Evolutionary conservation across 352 stramenopile genomes (phyloP), one percentile per base, ranked within the genome.

Genomic region (Phytophthora nicotianae): DNA sequence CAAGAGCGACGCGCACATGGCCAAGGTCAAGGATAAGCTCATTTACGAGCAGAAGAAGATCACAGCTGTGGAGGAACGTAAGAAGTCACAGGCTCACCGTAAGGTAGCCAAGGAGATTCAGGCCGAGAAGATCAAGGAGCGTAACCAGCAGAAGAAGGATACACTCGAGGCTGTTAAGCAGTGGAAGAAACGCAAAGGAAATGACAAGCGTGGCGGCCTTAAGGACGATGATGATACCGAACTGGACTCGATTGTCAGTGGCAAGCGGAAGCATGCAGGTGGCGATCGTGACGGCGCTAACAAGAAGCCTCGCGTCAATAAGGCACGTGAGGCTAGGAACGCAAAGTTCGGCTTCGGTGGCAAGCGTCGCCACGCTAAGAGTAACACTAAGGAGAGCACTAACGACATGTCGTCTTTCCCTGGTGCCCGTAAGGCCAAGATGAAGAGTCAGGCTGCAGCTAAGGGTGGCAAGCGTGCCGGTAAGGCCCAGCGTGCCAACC

Each of bases 1-100:
- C 65, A 99, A 99, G 81, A 98, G 84, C 45, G 97, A 99, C 72
- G 74, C 80, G 52, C 93, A 98, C 78, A 98, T 98, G 93, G 86
- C 81, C 43, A 93, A 96, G 74, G 89, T 98, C 61, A 99, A 99
- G 85, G 97, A 99, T 76, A 97, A 98, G 72, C 88, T 99, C 49
- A 98, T 99, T 50, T 99, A 99, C 73, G 97, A 99, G 76, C 95
- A 98, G 74, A 98, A 99, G 83, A 99, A 99, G 83, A 99, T 99
- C 65, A 90, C 98, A 43, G 97, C 97, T 19, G 97, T 99, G 38
- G 91, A 98, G 66, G 91, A 98, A 62, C 92, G 97, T 21, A 99
- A 99, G 82, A 96, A 97, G 62, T 97, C 97, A 48, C 95, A 98
- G 70, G 94, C 98, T 49, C 93, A 99, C 68, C 96, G 97, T 38